phyloP scores from a whole-genome alignment of 148 eudicot genomes.

The Chenopodium suecicum region DNA sequence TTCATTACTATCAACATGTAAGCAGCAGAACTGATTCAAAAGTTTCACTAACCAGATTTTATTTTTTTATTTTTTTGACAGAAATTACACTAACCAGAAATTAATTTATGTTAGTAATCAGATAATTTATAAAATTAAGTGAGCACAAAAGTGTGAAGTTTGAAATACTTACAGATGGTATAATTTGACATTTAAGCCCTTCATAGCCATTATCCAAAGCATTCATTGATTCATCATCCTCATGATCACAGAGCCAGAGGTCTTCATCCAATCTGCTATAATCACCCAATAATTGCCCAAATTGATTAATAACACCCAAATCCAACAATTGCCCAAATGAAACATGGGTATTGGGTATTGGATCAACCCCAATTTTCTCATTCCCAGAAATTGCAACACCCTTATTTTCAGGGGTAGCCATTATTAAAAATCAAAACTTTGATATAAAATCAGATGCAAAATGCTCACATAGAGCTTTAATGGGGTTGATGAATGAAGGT shows the following conservation, averaged over 20 bases:
- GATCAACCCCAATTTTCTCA: constrained; percentile 3
- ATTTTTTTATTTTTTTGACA: too few relatives aligned
- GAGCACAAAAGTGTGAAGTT: background rate
- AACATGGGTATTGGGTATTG: background rate
- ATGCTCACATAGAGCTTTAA: background rate
- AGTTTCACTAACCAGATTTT: background rate
- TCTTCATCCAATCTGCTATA: constrained; percentile 40
- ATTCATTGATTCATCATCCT: constrained; percentile 5
- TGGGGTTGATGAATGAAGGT: background rate
- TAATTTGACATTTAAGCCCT: constrained; percentile 10
- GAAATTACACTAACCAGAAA: background rate
- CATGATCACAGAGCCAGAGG: constrained; percentile 26
- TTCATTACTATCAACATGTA: background rate
- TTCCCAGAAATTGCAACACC: constrained; percentile 7
- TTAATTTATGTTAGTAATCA: background rate
- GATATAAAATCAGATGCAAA: background rate
- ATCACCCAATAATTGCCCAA: constrained; percentile 43
- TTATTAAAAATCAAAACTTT: background rate
- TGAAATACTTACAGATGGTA: constrained; percentile 24
- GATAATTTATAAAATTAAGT: background rate
- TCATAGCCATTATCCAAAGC: background rate
- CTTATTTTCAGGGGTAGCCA: constrained; percentile 16
- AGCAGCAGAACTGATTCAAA: background rate
- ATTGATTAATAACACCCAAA: constrained; percentile 31
- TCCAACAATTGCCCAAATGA: constrained; percentile 17